Percentiles rank a stretch among this genome's conserved stretches.
phyloP scores from a whole-genome alignment of 306 rosid species.

The Abrus pulchellus region DNA sequence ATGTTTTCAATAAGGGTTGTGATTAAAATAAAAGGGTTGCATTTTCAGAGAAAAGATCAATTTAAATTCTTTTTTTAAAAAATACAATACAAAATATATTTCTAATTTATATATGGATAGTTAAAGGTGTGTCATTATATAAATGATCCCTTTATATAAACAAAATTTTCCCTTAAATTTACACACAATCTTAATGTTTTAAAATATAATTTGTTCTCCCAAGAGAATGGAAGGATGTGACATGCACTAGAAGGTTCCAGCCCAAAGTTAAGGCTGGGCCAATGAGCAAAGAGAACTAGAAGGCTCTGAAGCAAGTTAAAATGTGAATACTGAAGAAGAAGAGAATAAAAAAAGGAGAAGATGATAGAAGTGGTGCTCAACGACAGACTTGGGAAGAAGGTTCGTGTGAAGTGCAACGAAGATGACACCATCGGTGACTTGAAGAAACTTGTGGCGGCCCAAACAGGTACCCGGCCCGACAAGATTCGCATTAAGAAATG shows the following conservation, averaged over 20 bases:
- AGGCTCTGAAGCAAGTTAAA: conserved; percentile 6
- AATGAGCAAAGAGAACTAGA: background rate
- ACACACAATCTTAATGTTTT: background rate
- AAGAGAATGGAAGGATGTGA: background rate
- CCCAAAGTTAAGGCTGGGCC: background rate
- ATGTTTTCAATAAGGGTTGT: too few species aligned
- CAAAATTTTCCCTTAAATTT: too few species aligned
- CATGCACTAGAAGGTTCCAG: background rate
- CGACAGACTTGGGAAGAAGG: conserved; percentile 94
- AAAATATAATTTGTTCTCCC: background rate
- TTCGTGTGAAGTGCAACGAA: conserved; percentile 84
- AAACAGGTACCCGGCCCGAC: conserved; percentile 81
- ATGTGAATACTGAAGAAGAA: background rate
- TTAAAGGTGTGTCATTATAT: too few species aligned
- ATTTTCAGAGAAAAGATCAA: too few species aligned
- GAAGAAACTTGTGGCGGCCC: conserved; percentile 93
- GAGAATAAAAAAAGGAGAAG: conserved; percentile 40
- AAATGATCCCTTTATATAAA: too few species aligned
- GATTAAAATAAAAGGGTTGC: too few species aligned
- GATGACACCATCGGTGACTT: conserved; percentile 91
- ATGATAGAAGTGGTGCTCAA: conserved; percentile 92
- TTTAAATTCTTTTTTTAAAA: too few species aligned
- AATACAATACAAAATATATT: too few species aligned
- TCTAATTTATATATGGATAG: too few species aligned
- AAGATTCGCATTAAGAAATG: conserved; percentile 85